Base-by-base conservation (phyloP, 805 yeast species). In the Pichia nakasei region DNA sequence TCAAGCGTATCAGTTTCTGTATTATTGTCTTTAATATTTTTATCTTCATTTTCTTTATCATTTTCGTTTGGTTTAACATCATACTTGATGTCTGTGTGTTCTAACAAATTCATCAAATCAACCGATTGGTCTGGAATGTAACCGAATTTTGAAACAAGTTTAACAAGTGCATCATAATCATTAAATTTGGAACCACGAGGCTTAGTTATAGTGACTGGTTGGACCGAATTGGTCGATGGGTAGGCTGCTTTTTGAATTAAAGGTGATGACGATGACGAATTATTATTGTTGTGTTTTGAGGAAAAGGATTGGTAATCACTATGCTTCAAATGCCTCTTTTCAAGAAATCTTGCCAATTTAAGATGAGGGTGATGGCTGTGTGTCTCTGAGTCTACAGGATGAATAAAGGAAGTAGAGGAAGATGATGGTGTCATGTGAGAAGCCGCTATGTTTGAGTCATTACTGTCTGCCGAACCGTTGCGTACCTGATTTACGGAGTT, bases 131-230 rank as follows among this genome's bases (percentile, higher is more conserved):
- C 45, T 9, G 55, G 55, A 24, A 52, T 45, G 8, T 27, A 31
- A 21, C 55, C 55, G 18, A 48, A 52, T 35, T 48, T 44, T 11
- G 47, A 33, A 13, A 48, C 50, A 15, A 52, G 24, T 11, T 37
- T 11, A 4, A 24, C 20, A 6, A 52, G 38, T 12, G 52, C 50
- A 35, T 38, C 24, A 22, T 40, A 49, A 39, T 49, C 45, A 22
- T 47, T 38, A 34, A 49, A 49, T 35, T 47, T 48, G 3, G 47
- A 41, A 1, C 29, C 34, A 6, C 21, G 17, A 3, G 40, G 43
- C 22, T 31, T 35, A 21, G 26, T n/a, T 5, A 19, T 9, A 7
- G 17, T 21, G 12, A 29, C 27, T 9, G 9, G 2, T 29, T 29
- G 17, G 12, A 29, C 32, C 4, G 22, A 22, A 17, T 31, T 1